Percentiles rank a stretch among this genome's conserved stretches.
These are phyloP conservation scores for Kwoniella sp. DNA, from an alignment of 768 basidiomycete species.

Conservation along the genomic window DNA sequence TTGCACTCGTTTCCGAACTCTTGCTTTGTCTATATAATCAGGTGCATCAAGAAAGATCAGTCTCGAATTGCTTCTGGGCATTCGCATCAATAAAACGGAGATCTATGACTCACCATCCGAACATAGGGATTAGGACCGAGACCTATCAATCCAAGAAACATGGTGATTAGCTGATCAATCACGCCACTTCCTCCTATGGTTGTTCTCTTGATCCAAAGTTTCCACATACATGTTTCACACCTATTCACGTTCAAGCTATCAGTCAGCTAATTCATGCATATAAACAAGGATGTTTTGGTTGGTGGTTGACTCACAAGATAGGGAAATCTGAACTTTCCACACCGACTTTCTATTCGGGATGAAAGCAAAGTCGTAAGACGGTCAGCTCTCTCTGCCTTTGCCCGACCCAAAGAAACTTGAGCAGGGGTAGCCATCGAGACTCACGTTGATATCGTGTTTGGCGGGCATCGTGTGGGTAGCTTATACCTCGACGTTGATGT, in stretches of 20 bases:
- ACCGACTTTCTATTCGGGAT: conserved; percentile 50
- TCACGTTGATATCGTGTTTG: conserved; percentile 55
- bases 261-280: too few relatives aligned
- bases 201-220: neutral
- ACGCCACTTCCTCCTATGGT: neutral
- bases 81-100: neutral
- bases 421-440: neutral
- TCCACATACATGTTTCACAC: conserved; percentile 53
- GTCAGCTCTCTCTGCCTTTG: too few relatives aligned
- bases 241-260: too few relatives aligned
- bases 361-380: neutral
- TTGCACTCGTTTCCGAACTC: conserved; percentile 94
- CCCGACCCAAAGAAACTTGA: neutral
- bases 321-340: conserved; percentile 55
- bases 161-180: neutral
- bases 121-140: conserved; percentile 88
- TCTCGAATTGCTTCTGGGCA: neutral
- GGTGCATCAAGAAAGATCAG: conserved; percentile 4
- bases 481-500: neutral
- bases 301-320: conserved; percentile 49
- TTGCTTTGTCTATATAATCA: conserved; percentile 77
- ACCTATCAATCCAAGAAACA: conserved; percentile 61
- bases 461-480: conserved; percentile 48
- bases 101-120: conserved; percentile 71
- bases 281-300: too few relatives aligned